A percentile compares a stretch with the other conserved stretches of the same genome.
Evolutionary conservation across 2,329 filamentous ascomycete genomes (phyloP).

Genomic region (Calonectria multiphialidica): DNA sequence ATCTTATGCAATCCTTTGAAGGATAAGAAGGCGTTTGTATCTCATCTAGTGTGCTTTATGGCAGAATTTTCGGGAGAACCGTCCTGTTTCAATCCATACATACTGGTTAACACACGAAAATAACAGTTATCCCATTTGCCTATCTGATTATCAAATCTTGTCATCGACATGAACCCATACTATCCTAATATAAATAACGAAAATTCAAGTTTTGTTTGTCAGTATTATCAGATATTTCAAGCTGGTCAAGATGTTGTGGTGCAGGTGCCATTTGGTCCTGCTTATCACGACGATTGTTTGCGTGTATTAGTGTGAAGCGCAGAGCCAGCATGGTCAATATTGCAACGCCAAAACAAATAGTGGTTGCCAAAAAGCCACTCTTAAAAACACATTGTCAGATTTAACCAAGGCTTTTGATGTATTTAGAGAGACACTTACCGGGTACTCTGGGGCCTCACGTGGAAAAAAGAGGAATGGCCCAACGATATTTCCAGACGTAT

Average conservation of each 20-base stretch:
- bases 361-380: slow-evolving; percentile 38
- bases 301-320: slow-evolving; percentile 26
- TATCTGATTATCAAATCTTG: no score
- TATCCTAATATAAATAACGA: slow-evolving; percentile 38
- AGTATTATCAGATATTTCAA: slow-evolving; percentile 37
- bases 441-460: slow-evolving; percentile 31
- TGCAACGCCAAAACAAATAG: slow-evolving; percentile 35
- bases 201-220: slow-evolving; percentile 33
- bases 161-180: no score
- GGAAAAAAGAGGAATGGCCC: slow-evolving; percentile 40
- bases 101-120: no score
- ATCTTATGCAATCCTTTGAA: no score
- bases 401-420: accelerated
- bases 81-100: no score
- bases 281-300: slow-evolving; percentile 32
- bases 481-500: slow-evolving; percentile 35
- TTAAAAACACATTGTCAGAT: slow-evolving; percentile 4
- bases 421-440: slow-evolving; percentile 20
- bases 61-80: no score
- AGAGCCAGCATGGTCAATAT: slow-evolving; percentile 28
- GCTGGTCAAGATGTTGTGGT: neutral
- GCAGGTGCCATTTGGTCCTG: slow-evolving; percentile 7
- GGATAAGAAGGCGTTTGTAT: no score
- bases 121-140: no score
- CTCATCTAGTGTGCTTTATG: no score